Conservation (phyloP, 2,329 filamentous ascomycete species). For the Fusarium armeniacum region DNA sequence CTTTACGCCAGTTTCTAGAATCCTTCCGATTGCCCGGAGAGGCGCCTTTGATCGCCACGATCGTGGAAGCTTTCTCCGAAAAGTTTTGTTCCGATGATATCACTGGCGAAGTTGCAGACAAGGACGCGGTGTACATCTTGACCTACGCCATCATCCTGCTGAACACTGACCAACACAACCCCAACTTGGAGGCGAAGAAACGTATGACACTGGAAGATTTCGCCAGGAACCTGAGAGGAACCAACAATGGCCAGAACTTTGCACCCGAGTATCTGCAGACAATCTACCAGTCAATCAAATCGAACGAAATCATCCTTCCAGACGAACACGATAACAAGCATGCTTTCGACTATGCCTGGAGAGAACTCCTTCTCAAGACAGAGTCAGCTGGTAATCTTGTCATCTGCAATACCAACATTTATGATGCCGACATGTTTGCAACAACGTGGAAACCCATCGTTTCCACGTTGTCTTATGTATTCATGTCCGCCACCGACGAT, state of each 20-base stretch:
- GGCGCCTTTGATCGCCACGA: conserved; percentile 91
- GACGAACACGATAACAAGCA: conserved; percentile 98
- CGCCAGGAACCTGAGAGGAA: conserved; percentile 87
- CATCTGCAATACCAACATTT: conserved; percentile 91
- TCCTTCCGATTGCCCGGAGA: conserved; percentile 95
- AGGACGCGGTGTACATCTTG: conserved; percentile 89
- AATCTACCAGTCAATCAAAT: conserved; percentile 92
- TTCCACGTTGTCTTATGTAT: conserved; percentile 95
- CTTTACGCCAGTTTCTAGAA: conserved; percentile 86
- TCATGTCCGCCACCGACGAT: conserved; percentile 98
- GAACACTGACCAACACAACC: conserved; percentile 97
- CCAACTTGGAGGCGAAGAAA: conserved; percentile 82
- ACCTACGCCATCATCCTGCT: conserved; percentile 98
- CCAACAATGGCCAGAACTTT: conserved; percentile 90
- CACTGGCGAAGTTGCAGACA: conserved; percentile 82
- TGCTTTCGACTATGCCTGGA: conserved; percentile 98
- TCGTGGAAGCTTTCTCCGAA: conserved; percentile 88
- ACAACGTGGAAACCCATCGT: conserved; percentile 96
- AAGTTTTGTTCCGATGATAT: conserved; percentile 81
- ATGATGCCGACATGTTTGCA: conserved; percentile 97
- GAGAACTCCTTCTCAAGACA: conserved; percentile 89
- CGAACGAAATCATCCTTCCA: conserved; percentile 94
- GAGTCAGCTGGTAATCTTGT: conserved; percentile 79
- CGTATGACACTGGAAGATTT: conserved; percentile 91
- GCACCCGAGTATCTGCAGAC: conserved; percentile 83